Percentiles rank a stretch among this genome's conserved stretches.
These are phyloP conservation scores for Candida methanosorbosa DNA, from an alignment of 805 yeast genomes.

Conservation along the genomic window DNA sequence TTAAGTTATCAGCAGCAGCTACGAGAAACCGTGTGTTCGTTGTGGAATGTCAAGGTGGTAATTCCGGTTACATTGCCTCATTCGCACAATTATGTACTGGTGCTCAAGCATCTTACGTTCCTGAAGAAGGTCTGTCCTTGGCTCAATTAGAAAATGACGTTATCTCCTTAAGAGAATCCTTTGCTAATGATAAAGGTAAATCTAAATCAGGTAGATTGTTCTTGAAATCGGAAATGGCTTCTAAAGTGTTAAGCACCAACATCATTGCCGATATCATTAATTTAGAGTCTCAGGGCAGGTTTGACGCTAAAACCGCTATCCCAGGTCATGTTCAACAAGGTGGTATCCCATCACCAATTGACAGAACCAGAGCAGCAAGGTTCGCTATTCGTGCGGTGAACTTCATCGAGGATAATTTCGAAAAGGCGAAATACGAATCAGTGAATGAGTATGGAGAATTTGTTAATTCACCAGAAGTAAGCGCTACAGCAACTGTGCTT, in stretches of 20 bases:
- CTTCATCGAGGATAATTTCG: slow-evolving; percentile 59
- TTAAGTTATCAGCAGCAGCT: slow-evolving; percentile 92
- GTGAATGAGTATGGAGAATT: slow-evolving; percentile 23
- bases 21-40: slow-evolving; percentile 91
- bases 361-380: slow-evolving; percentile 82
- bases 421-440: slow-evolving; percentile 1
- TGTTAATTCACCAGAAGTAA: slow-evolving; percentile 16
- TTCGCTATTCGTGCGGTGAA: slow-evolving; percentile 85
- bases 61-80: slow-evolving; percentile 89
- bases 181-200: slow-evolving; percentile 67
- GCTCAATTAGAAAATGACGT: slow-evolving; percentile 70
- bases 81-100: slow-evolving; percentile 81
- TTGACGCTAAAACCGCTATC: slow-evolving; percentile 88
- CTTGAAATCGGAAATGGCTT: slow-evolving; percentile 77
- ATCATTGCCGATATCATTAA: slow-evolving; percentile 76
- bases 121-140: slow-evolving; percentile 72
- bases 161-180: slow-evolving; percentile 55
- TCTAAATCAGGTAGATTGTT: slow-evolving; percentile 79
- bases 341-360: slow-evolving; percentile 89
- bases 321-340: slow-evolving; percentile 99
- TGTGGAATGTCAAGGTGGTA: slow-evolving; percentile 97
- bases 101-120: slow-evolving; percentile 84
- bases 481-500: slow-evolving; percentile 66
- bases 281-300: slow-evolving; percentile 63
- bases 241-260: slow-evolving; percentile 73